Conservation (phyloP, 2,329 filamentous ascomycete species). For the Septoria linicola region DNA sequence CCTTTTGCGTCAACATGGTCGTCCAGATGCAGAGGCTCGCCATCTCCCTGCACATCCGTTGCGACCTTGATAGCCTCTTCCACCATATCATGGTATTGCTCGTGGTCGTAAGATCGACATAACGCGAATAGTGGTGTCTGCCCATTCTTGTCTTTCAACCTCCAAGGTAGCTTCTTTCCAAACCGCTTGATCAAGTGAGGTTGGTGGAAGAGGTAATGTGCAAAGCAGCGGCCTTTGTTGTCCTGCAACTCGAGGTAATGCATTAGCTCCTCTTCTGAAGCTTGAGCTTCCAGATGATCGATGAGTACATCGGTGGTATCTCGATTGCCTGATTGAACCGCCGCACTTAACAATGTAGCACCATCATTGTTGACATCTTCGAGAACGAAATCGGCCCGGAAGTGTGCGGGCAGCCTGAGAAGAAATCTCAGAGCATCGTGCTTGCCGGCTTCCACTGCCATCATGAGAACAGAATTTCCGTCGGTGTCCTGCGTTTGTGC, state of each 20-base stretch:
- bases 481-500: slow-evolving; percentile 66
- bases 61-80: slow-evolving; percentile 75
- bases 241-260: slow-evolving; percentile 76
- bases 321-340: slow-evolving; percentile 77
- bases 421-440: slow-evolving; percentile 75
- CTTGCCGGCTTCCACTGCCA: slow-evolving; percentile 59
- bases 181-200: slow-evolving; percentile 76
- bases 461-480: slow-evolving; percentile 76
- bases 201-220: slow-evolving; percentile 94
- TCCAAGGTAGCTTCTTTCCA: slow-evolving; percentile 79
- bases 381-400: slow-evolving; percentile 67
- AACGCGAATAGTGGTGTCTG: slow-evolving; percentile 97
- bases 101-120: slow-evolving; percentile 92
- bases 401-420: slow-evolving; percentile 73
- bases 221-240: slow-evolving; percentile 79
- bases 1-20: slow-evolving; percentile 91
- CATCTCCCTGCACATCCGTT: slow-evolving; percentile 71
- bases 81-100: slow-evolving; percentile 84
- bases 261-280: slow-evolving; percentile 56
- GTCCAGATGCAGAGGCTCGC: slow-evolving; percentile 78
- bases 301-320: slow-evolving; percentile 75
- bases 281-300: slow-evolving; percentile 62
- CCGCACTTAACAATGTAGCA: slow-evolving; percentile 83
- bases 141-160: slow-evolving; percentile 88
- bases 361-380: slow-evolving; percentile 87